Conservation (phyloP, 2,329 filamentous ascomycete genomes). For the Colletotrichum sublineola region DNA sequence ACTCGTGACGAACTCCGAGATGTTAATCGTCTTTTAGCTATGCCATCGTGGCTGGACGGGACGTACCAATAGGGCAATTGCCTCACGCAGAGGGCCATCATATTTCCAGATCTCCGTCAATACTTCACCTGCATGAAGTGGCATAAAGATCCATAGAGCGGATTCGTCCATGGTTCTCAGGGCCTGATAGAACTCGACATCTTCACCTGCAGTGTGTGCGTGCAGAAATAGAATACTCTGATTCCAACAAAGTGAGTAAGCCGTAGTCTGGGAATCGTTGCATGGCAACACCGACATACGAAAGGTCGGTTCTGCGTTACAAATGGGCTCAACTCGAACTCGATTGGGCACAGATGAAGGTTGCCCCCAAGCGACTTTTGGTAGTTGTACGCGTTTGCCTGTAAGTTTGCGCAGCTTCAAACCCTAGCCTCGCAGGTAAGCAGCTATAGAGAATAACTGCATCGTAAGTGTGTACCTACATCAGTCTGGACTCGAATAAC, state of each 20-base stretch:
- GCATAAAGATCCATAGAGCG: conserved; percentile 16
- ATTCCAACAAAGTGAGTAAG: conserved; percentile 21
- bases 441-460: neutral
- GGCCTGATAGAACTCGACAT: conserved; percentile 16
- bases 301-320: neutral
- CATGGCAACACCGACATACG: conserved; percentile 4
- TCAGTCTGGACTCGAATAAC: neutral
- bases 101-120: conserved; percentile 24
- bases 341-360: neutral
- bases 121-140: conserved; percentile 1
- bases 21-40: neutral
- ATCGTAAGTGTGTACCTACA: neutral
- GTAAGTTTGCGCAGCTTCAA: conserved; percentile 14
- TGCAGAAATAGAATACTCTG: neutral
- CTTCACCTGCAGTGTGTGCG: neutral
- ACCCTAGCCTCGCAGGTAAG: conserved; percentile 5
- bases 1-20: conserved; percentile 1
- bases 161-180: neutral
- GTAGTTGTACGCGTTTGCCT: neutral
- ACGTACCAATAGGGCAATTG: conserved; percentile 12
- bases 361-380: neutral
- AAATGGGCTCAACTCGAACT: neutral
- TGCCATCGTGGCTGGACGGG: too few species aligned
- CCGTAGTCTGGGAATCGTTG: conserved; percentile 15
- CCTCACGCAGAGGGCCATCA: neutral